Base-by-base conservation (phyloP, 2,329 filamentous ascomycete genomes). In the Colletotrichum zoysiae region DNA sequence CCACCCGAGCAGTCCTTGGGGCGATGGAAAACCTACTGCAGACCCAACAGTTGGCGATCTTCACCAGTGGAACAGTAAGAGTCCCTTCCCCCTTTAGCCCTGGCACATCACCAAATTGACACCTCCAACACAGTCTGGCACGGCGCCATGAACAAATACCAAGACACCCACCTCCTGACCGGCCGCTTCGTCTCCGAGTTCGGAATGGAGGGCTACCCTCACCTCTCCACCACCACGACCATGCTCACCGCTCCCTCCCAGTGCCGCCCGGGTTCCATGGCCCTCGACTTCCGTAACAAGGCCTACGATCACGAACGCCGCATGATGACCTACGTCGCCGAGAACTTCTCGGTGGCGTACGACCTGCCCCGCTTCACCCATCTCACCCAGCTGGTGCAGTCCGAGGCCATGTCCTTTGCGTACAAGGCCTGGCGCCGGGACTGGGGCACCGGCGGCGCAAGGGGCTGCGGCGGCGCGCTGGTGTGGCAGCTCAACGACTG, bases 181-280 rank as follows among this genome's bases (percentile, higher is more conserved):
- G 93, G 93, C 18, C 89, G 93, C 2, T 95, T 95, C 82, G 91
- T 94, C 74, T 93, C 91, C 75, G 93, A 95, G 77, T 95, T 95
- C 75, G 93, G 93, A 70, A 95, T 95, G 92, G 89, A 94, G 78
- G 91, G 91, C 0, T 94, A 94, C 78, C 94, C 94, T 0, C 89
- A 92, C 77, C 86, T 94, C 74, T 85, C 90, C 62, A 95, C 93
- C 0, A 91, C 94, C 73, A 87, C 89, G 56, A 82, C 86, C 44
- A 94, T 91, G 78, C 87, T 94, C 74, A 89, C 86, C 1, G 75
- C 82, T 11, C 79, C 81, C 26, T 78, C 83, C 56, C 87, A 92
- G 65, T 84, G 88, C 23, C 84, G 86, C 42, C 89, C 92, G 0
- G 91, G 94, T 74, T 94, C 91, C 5, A 90, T 90, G 71, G 91